These are phyloP conservation scores for Penicillium frequentans DNA, from an alignment of 2,329 filamentous ascomycete species.

Conservation along the genomic window DNA sequence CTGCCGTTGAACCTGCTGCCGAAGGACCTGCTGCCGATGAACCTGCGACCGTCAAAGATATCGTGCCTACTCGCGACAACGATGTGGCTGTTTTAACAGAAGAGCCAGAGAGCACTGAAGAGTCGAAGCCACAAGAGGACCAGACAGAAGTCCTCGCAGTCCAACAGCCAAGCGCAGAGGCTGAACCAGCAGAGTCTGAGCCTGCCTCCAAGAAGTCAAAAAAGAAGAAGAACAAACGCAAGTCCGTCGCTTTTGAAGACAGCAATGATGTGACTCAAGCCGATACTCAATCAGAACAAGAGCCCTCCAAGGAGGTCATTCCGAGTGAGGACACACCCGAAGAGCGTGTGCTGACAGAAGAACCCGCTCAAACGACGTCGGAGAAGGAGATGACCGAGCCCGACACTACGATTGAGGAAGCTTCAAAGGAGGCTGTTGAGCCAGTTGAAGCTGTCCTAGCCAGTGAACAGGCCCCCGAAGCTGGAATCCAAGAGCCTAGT, in stretches of 20 bases:
- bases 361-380: not conserved
- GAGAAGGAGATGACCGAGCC: not conserved
- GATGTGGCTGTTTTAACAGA: not conserved
- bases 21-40: not conserved
- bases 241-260: constrained; percentile 19
- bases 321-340: constrained; percentile 6
- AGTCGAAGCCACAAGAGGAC: not conserved
- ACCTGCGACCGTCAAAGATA: not conserved
- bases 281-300: constrained; percentile 7
- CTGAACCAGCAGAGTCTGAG: constrained; percentile 1
- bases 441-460: not conserved
- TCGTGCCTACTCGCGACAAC: too few relatives aligned
- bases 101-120: constrained; percentile 3
- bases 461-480: not conserved
- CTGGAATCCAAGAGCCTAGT: not conserved
- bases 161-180: not conserved
- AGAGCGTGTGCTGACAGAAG: not conserved
- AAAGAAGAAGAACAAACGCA: constrained; percentile 24
- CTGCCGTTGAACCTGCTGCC: too few relatives aligned
- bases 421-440: not conserved
- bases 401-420: not conserved
- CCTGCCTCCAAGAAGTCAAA: constrained; percentile 17
- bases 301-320: not conserved
- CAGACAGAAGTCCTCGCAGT: not conserved
- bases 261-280: not conserved